phyloP scores from a whole-genome alignment of 441 rosid genomes.

The Populus trichocarpa region DNA sequence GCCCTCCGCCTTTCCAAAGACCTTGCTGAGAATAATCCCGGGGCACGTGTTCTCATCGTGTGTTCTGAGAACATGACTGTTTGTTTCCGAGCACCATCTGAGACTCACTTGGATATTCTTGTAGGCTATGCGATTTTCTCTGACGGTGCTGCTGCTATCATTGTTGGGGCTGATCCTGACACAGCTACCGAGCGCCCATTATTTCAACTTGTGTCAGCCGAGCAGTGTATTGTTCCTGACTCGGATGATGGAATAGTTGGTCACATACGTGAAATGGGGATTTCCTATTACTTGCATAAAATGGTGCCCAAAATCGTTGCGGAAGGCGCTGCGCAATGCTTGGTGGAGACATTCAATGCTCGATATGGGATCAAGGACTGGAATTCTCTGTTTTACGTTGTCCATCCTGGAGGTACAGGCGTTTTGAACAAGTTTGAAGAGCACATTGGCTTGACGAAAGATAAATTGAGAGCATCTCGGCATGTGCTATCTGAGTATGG shows the following conservation, averaged over 20 bases:
- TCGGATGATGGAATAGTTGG: constrained; percentile 46
- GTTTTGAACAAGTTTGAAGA: constrained; percentile 45
- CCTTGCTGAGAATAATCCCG: constrained; percentile 51
- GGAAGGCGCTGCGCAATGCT: constrained; percentile 41
- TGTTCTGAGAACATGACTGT: constrained; percentile 49
- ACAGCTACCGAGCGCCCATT: constrained; percentile 35
- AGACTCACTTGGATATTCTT: constrained; percentile 44
- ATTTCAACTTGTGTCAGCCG: constrained; percentile 37
- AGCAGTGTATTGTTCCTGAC: constrained; percentile 47
- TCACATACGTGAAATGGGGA: constrained; percentile 48
- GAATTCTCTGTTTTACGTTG: constrained; percentile 53
- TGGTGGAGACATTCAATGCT: constrained; percentile 34
- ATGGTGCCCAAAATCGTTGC: constrained; percentile 49
- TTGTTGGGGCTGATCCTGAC: constrained; percentile 47
- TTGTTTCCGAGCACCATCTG: constrained; percentile 48
- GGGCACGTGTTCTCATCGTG: constrained; percentile 52
- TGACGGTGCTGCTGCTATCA: constrained; percentile 48
- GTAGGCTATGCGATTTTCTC: constrained; percentile 54
- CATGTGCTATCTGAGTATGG: constrained; percentile 46
- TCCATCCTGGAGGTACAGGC: constrained; percentile 49
- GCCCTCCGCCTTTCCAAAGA: constrained; percentile 54
- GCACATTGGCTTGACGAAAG: constrained; percentile 36
- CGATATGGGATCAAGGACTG: constrained; percentile 46
- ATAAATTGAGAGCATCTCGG: constrained; percentile 37
- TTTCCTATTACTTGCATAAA: constrained; percentile 40